Evolutionary conservation across 768 basidiomycete genomes (phyloP).

Genomic region (Russula olivacea): DNA sequence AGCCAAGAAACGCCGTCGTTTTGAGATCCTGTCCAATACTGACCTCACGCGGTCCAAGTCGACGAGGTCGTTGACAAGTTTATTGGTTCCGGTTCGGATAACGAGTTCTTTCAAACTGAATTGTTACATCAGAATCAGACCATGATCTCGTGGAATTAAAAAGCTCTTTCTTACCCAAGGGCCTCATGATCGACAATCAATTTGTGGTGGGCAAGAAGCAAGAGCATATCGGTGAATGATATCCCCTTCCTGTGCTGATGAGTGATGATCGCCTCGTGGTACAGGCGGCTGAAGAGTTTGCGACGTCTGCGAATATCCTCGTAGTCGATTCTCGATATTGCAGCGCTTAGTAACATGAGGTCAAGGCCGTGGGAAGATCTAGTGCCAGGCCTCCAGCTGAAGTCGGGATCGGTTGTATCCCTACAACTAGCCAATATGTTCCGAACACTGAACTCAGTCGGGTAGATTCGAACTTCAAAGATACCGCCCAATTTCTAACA

Average conservation of each 20-base stretch:
- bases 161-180: conserved; percentile 49
- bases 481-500: conserved; percentile 72
- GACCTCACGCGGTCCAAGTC: conserved; percentile 82
- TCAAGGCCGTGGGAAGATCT: conserved; percentile 52
- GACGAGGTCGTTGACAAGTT: conserved; percentile 75
- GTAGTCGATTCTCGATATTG: conserved; percentile 63
- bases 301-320: conserved; percentile 57
- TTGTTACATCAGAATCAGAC: background rate
- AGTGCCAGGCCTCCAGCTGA: conserved; percentile 30
- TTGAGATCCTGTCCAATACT: conserved; percentile 66
- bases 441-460: conserved; percentile 54
- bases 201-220: conserved; percentile 85
- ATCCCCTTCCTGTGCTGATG: conserved; percentile 73
- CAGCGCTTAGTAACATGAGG: conserved; percentile 50
- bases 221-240: conserved; percentile 85
- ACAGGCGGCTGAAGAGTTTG: conserved; percentile 66
- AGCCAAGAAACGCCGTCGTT: conserved; percentile 61
- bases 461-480: conserved; percentile 86
- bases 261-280: conserved; percentile 78
- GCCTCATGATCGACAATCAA: conserved; percentile 87
- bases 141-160: background rate
- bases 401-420: conserved; percentile 34
- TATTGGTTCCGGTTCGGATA: conserved; percentile 65
- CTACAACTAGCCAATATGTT: conserved; percentile 52
- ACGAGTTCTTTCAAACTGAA: conserved; percentile 77